Conservation (phyloP, 805 yeast species). For the Saccharomycopsis microspora region DNA sequence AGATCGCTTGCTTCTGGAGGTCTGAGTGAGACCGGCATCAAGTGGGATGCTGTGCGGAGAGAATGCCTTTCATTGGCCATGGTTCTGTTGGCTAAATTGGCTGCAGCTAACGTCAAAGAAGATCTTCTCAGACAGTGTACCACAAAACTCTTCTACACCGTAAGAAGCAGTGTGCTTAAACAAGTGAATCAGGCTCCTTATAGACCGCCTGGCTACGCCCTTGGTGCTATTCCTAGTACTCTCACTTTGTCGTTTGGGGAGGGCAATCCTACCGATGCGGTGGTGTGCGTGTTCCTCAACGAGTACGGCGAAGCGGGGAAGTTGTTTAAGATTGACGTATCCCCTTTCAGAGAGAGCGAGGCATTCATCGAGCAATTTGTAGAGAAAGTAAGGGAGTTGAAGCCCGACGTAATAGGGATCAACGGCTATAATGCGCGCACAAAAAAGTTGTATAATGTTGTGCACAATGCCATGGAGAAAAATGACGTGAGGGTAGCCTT, state of each 20-base stretch:
- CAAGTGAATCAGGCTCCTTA: conserved; percentile 90
- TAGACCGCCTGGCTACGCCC: conserved; percentile 64
- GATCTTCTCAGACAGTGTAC: conserved; percentile 69
- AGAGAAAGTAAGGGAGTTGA: conserved; percentile 45
- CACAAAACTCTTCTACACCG: conserved; percentile 51
- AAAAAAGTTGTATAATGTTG: conserved; percentile 44
- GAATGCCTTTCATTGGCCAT: conserved; percentile 56
- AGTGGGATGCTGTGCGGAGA: conserved; percentile 76
- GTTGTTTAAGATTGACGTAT: conserved; percentile 65
- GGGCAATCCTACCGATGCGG: conserved; percentile 79
- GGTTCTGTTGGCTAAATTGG: conserved; percentile 51
- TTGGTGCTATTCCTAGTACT: conserved; percentile 79
- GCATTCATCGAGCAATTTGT: conserved; percentile 59
- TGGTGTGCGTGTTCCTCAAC: conserved; percentile 67
- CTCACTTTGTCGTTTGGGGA: conserved; percentile 77
- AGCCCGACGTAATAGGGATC: conserved; percentile 85
- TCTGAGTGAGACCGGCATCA: conserved; percentile 57
- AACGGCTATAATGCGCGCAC: conserved; percentile 78
- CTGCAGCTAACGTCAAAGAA: conserved; percentile 72
- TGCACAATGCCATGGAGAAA: conserved; percentile 43
- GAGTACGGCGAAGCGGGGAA: conserved; percentile 74
- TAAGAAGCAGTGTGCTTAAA: conserved; percentile 57
- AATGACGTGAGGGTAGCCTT: conserved; percentile 33
- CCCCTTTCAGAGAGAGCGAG: conserved; percentile 35
- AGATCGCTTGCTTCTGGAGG: conserved; percentile 63